These are phyloP conservation scores for Blepharisma japonicum DNA, from an alignment of 73 alveolate species.

Conservation along the genomic window DNA sequence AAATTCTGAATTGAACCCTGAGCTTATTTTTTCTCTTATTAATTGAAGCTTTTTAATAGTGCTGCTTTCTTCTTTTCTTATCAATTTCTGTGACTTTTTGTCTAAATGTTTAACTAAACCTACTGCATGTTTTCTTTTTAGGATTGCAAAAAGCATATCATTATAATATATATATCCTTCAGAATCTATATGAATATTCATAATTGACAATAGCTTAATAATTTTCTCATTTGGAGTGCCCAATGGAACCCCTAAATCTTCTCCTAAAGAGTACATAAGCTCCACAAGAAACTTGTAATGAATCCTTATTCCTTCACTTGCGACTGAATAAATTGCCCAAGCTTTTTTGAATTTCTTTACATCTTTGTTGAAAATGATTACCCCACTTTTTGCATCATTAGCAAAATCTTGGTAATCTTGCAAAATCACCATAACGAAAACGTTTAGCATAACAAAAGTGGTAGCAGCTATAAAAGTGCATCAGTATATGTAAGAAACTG, in stretches of 20 bases:
- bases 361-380: constrained; percentile 49
- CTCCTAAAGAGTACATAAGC: constrained; percentile 29
- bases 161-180: constrained; percentile 37
- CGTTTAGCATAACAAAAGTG: constrained; percentile 53
- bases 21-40: neutral
- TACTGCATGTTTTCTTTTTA: constrained; percentile 27
- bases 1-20: neutral
- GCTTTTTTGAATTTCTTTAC: constrained; percentile 32
- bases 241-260: constrained; percentile 3
- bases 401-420: constrained; percentile 59
- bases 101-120: constrained; percentile 26
- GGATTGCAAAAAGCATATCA: constrained; percentile 39
- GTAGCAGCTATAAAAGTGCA: constrained; percentile 37
- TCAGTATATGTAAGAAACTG: constrained; percentile 59
- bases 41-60: neutral
- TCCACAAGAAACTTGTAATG: constrained; percentile 11
- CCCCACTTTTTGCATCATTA: constrained; percentile 47
- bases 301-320: constrained; percentile 19
- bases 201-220: neutral
- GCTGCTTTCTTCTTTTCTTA: neutral
- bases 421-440: constrained; percentile 61
- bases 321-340: constrained; percentile 42
- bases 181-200: constrained; percentile 29
- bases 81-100: neutral
- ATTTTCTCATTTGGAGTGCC: neutral